Conservation (phyloP, 257 asterid genomes). For the Przewalskia tangutica region DNA sequence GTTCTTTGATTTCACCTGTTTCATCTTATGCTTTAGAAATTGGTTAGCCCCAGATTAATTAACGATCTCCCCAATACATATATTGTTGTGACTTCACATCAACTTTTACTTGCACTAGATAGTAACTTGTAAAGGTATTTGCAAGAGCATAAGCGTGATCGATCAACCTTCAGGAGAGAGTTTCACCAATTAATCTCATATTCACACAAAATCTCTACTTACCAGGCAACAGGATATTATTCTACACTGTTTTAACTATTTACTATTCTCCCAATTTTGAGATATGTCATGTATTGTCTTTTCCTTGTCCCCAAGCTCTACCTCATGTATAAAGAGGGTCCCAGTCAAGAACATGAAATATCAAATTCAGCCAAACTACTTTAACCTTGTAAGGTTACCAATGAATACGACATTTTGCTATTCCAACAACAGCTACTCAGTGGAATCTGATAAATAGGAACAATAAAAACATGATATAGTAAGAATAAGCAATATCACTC, state of each 20-base stretch:
- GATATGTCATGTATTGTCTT: background rate
- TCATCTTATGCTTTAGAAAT: background rate
- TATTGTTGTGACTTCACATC: background rate
- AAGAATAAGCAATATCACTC: slow-evolving; percentile 23
- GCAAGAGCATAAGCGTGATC: background rate
- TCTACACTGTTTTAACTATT: background rate
- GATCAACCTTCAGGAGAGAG: background rate
- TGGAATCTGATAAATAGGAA: background rate
- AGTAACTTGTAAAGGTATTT: background rate
- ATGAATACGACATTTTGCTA: background rate
- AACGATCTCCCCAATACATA: background rate
- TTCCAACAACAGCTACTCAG: background rate
- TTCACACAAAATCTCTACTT: background rate
- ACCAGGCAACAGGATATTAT: background rate
- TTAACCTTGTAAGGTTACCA: background rate
- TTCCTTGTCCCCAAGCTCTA: background rate
- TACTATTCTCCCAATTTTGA: background rate
- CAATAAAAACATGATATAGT: background rate
- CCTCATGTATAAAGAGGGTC: background rate
- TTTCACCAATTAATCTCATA: background rate
- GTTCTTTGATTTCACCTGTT: background rate
- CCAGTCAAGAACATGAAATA: background rate
- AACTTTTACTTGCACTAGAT: background rate
- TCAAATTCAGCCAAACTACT: background rate
- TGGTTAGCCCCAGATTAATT: background rate